Percentiles rank a stretch among this genome's conserved stretches.
Conservation (phyloP, 2,329 filamentous ascomycete species). For the Teratosphaeria nubilosa region DNA sequence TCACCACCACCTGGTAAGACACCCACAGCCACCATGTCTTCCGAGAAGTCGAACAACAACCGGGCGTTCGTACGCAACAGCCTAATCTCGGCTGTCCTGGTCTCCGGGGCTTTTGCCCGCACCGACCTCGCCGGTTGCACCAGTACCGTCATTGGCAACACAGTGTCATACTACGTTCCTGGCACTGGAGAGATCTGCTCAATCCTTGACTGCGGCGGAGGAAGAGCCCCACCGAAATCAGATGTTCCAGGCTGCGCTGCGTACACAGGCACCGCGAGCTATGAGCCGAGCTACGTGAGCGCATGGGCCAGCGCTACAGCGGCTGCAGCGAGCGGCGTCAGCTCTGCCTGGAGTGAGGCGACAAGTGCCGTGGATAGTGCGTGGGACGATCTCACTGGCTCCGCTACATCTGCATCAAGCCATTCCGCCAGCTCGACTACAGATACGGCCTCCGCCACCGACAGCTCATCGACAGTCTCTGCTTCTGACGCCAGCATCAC, state of each 20-base stretch:
- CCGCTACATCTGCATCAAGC: slow-evolving; percentile 1
- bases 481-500: background rate
- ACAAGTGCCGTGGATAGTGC: background rate
- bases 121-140: slow-evolving; percentile 38
- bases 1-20: background rate
- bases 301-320: slow-evolving; percentile 15
- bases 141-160: slow-evolving; percentile 34
- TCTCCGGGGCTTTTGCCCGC: slow-evolving; percentile 22
- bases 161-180: slow-evolving; percentile 50
- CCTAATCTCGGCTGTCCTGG: slow-evolving; percentile 19
- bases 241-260: slow-evolving; percentile 50
- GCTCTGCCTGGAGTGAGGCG: slow-evolving; percentile 1
- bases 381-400: background rate
- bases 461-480: background rate
- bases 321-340: slow-evolving; percentile 4
- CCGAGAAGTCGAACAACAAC: slow-evolving; percentile 2
- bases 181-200: slow-evolving; percentile 55
- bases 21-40: slow-evolving; percentile 13
- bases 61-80: background rate
- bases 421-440: background rate
- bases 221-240: slow-evolving; percentile 52
- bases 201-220: slow-evolving; percentile 57
- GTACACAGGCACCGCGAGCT: slow-evolving; percentile 48
- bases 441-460: background rate
- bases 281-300: slow-evolving; percentile 42